phyloP scores from a whole-genome alignment of 225 moss, liverwort and hornwort genomes.

The Rhytidiadelphus loreus region DNA sequence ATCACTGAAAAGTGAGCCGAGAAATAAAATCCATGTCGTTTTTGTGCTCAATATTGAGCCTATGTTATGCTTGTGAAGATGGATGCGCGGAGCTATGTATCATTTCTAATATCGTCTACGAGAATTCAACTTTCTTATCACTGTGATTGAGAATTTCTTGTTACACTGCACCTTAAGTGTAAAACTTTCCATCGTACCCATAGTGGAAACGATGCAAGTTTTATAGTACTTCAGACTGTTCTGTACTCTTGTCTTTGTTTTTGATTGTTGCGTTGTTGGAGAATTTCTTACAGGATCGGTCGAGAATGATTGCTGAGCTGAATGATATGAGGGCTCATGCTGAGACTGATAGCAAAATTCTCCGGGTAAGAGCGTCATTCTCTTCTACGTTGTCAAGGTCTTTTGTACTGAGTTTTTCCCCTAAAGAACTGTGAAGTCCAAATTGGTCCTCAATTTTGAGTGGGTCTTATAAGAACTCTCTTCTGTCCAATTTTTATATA shows the following conservation, averaged over 20 bases:
- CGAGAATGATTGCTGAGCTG: conserved; percentile 36
- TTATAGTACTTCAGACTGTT: neutral
- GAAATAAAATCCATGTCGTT: neutral
- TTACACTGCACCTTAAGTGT: neutral
- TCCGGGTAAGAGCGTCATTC: conserved; percentile 24
- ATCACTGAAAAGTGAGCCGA: neutral
- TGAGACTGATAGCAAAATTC: conserved; percentile 47
- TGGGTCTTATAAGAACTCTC: neutral
- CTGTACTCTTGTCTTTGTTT: neutral
- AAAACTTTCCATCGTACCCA: neutral
- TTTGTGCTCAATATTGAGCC: neutral
- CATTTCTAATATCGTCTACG: neutral
- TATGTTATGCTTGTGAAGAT: neutral
- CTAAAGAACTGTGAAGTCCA: neutral
- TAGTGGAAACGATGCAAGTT: neutral
- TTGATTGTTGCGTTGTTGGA: neutral
- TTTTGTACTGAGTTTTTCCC: neutral
- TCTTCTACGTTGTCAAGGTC: neutral
- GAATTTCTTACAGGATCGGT: conserved; percentile 31
- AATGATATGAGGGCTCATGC: conserved; percentile 35
- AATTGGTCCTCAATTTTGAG: neutral
- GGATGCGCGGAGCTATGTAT: neutral
- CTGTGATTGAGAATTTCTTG: neutral
- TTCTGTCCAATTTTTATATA: neutral
- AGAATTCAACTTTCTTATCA: neutral